Evolutionary conservation across 2,329 filamentous ascomycete species (phyloP).

Genomic region (Fusarium siculi): DNA sequence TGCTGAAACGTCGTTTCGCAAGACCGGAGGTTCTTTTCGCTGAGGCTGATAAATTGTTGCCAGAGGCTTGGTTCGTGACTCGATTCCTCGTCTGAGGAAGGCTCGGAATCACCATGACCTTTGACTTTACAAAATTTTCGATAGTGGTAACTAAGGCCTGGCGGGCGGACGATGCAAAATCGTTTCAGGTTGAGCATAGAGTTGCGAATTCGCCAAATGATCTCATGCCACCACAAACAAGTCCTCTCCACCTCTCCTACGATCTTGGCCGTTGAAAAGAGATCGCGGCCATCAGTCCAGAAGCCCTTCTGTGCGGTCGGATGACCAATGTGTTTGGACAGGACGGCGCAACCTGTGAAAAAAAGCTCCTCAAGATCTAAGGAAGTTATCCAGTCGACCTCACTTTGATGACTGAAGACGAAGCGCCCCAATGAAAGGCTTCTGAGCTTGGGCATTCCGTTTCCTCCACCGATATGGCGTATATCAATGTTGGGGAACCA

Average conservation of each 20-base stretch:
- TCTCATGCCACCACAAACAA: background rate
- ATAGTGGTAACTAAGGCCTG: accelerated
- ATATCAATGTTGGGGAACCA: background rate
- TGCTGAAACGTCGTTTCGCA: background rate
- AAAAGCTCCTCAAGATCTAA: background rate
- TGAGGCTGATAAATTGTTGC: accelerated
- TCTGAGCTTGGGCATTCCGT: background rate
- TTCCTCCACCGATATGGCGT: background rate
- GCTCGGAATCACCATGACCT: background rate
- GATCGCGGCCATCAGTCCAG: background rate
- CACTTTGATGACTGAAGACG: background rate
- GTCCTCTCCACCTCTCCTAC: accelerated
- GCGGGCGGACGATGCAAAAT: accelerated
- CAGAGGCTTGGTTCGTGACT: accelerated
- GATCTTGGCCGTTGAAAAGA: accelerated
- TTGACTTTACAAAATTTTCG: accelerated
- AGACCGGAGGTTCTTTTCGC: accelerated
- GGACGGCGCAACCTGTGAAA: background rate
- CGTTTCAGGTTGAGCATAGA: background rate
- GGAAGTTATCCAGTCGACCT: background rate
- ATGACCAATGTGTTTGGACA: background rate
- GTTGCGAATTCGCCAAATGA: background rate
- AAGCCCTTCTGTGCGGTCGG: accelerated
- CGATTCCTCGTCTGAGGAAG: accelerated
- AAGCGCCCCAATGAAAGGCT: background rate